Base-by-base conservation (phyloP, 805 yeast species). In the Cyberlindnera saturnus region DNA sequence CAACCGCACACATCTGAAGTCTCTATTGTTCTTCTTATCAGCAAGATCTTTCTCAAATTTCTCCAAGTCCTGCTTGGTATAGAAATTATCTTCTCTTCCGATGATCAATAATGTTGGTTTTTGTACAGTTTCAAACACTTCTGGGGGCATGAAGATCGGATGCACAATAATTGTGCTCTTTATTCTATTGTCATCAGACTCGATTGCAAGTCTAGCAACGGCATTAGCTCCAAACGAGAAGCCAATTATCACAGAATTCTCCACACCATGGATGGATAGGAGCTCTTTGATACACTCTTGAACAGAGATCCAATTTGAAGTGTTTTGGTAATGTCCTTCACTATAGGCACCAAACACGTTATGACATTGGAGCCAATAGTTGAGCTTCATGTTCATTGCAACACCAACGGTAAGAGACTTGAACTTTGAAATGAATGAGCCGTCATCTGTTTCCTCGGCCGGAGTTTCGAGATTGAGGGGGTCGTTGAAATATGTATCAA, bases 211-310 rank as follows among this genome's bases (percentile, higher is more conserved):
- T 39, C 59, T 48, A 7, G 50, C 49, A 16, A 45, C 54, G 9
- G 51, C 46, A 31, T 55, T 55, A 4, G 55, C 56, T 30, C 60
- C 60, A 46, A 45, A 54, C 15, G 57, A 50, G 35, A 54, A 56
- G 16, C 60, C 60, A 39, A 56, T 41, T 6, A 56, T n/a, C 3
- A 54, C 43, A 5, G 49, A 39, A 29, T 38, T 50, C 18, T 50
- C 36, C 13, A 54, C 57, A 8, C 46, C 43, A 37, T 51, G 55
- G 0, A 45, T 42, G 3, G 44, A 44, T 15, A 56, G 19, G 6
- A 56, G 39, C 29, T 56, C 60, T 9, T 50, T 47, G 36, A 56
- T 42, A 2, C 52, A 43, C 4, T 16, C 4, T 33, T 53, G 40
- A 3, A 53, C 38, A 2, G 39, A 36, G 4, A 35, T 41, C 58